Percentiles rank a stretch among this genome's conserved stretches.
These are phyloP conservation scores for Mucor mucedo DNA, from an alignment of 371 early-diverging fungal species.

Conservation along the genomic window DNA sequence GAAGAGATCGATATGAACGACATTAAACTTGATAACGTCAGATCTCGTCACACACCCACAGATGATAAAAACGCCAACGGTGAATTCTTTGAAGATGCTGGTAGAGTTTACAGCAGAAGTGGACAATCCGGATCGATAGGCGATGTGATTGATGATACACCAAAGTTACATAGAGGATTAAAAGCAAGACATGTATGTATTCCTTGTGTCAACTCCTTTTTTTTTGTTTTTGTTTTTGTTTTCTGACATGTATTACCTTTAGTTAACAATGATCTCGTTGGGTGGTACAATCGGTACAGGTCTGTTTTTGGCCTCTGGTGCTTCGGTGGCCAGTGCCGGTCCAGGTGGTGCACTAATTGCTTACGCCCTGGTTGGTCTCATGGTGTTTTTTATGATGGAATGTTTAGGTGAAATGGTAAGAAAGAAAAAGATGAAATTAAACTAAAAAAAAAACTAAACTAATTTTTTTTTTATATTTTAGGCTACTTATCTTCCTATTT, in stretches of 20 bases:
- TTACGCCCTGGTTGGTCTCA: conserved; percentile 71
- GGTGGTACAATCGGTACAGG: conserved; percentile 87
- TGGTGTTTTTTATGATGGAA: conserved; percentile 86
- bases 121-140: conserved; percentile 22
- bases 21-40: conserved; percentile 6
- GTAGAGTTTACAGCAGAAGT: conserved; percentile 8
- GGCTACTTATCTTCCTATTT: conserved; percentile 78
- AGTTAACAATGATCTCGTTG: conserved; percentile 80
- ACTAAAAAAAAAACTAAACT: not conserved
- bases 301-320: conserved; percentile 85
- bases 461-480: conserved; percentile 7
- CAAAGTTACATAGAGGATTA: conserved; percentile 30
- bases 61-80: not conserved
- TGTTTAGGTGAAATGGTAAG: conserved; percentile 86
- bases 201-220: not conserved
- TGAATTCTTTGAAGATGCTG: conserved; percentile 10
- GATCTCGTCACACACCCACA: conserved; percentile 16
- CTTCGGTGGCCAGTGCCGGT: conserved; percentile 76
- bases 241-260: not conserved
- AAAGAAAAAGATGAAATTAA: not conserved
- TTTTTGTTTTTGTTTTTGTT: not conserved
- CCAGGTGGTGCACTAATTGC: conserved; percentile 84
- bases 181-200: conserved; percentile 37
- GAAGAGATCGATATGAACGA: conserved; percentile 28
- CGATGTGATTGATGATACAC: conserved; percentile 23